Evolutionary conservation across 2,329 filamentous ascomycete genomes (phyloP), one percentile per base, ranked within the genome.

Genomic region (Keithomyces neogunnii): DNA sequence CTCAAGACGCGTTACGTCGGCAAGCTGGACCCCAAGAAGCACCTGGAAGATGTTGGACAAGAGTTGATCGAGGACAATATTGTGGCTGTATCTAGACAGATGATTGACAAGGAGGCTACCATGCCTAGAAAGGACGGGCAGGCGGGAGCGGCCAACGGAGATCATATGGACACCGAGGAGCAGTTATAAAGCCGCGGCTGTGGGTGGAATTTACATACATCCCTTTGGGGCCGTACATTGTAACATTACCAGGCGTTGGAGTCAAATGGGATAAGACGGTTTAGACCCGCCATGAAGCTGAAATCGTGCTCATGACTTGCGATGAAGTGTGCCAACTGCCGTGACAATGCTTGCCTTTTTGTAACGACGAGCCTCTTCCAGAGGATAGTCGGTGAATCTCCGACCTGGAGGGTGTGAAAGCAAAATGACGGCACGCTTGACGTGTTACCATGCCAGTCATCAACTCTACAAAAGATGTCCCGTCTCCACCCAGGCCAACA

Each of bases 31-130:
- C 93, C 93, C 52, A 99, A 99, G 86, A 99, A 99, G 78, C 95
- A 99, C 69, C 80, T 99, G 66, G 91, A 96, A 71, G 90, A 96
- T 61, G 89, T 99, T 45, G 93, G 93, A 51, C 91, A 96, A 72
- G 85, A 95, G 68, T 80, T 97, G 58, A 97, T 99, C 63, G 95
- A 99, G 73, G 93, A 99, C 80, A 99, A 99, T 72, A 99, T 99
- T 58, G 93, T 99, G 10, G 89, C 90, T 3, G 91, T 99, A n/a
- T 95, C 90, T 58, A 81, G 92, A 68, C 93, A 97, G 71, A 96
- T 99, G 92, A 97, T 99, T 63, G 93, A 97, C 75, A 97, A 97
- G 75, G 93, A 99, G 70, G 93, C 93, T 3, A 93, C 90, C 4
- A 88, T 95, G 70, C 89, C 92, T 26, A 85, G 81, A 67, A 85